These are phyloP conservation scores for Chlamydomonas asymmetrica DNA, from an alignment of 139 green algal species.

Conservation along the genomic window DNA sequence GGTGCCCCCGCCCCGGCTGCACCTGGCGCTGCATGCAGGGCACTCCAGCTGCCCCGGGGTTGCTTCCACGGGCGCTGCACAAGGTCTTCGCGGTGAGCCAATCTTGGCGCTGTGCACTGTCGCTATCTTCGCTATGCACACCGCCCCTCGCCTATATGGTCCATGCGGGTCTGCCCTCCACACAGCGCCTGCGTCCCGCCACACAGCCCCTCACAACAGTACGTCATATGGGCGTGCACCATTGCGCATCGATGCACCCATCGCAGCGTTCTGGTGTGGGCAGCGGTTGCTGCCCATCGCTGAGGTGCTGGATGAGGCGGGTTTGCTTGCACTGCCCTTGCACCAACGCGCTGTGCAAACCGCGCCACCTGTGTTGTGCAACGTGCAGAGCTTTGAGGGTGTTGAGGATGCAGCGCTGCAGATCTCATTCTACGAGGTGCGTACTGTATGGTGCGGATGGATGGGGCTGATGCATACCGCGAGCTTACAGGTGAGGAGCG, in stretches of 20 bases:
- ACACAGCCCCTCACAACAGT: too few species aligned
- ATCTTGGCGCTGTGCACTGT: too few species aligned
- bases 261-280: background rate
- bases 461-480: background rate
- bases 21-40: too few species aligned
- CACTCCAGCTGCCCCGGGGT: too few species aligned
- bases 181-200: too few species aligned
- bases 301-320: background rate
- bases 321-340: background rate
- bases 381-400: conserved; percentile 1
- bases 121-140: too few species aligned
- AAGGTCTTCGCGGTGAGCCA: too few species aligned
- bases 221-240: too few species aligned
- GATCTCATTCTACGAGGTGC: conserved; percentile 50
- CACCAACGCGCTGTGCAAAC: background rate
- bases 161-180: too few species aligned
- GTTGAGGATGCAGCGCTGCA: conserved; percentile 21
- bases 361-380: conserved; percentile 20
- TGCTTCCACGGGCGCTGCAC: too few species aligned
- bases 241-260: background rate
- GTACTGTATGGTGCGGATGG: background rate
- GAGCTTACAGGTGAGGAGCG: background rate
- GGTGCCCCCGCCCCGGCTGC: too few species aligned
- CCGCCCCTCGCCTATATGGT: too few species aligned
- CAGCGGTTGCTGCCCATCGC: background rate